Conservation (phyloP, 1,139 yeast species). For the Magnusiomyces sp. region DNA sequence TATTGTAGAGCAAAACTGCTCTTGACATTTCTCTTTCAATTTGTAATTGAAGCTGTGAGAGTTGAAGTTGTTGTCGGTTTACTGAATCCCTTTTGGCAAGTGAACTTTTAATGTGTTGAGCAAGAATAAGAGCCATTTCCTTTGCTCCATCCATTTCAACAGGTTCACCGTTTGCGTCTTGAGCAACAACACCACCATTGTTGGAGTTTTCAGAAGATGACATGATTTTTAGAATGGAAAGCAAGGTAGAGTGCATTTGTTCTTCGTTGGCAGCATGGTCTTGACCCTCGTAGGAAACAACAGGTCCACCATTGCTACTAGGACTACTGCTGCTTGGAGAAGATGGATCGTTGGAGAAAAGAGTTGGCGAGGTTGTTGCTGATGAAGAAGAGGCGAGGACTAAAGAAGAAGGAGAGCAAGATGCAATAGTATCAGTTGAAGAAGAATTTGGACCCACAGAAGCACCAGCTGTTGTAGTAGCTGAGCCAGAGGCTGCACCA, state of each 20-base stretch:
- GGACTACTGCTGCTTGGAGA: too few species aligned
- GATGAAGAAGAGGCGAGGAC: too few species aligned
- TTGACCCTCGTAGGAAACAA: neutral
- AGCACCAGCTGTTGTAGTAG: too few species aligned
- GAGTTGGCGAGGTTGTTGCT: too few species aligned
- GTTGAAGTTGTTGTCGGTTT: conserved; percentile 11
- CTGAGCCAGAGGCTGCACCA: too few species aligned
- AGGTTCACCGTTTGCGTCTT: neutral
- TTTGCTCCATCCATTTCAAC: neutral
- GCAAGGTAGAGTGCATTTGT: conserved; percentile 11
- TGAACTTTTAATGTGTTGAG: conserved; percentile 14
- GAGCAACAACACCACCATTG: neutral
- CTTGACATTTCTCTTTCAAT: conserved; percentile 13
- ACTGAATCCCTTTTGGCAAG: conserved; percentile 14
- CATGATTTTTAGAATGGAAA: conserved; percentile 15
- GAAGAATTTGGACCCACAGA: too few species aligned
- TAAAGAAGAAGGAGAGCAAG: too few species aligned
- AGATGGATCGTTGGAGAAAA: too few species aligned
- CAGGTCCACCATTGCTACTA: too few species aligned
- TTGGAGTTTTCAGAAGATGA: conserved; percentile 5
- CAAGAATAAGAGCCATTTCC: conserved; percentile 13
- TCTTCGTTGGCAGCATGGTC: neutral
- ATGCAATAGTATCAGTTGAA: too few species aligned
- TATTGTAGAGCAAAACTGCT: conserved; percentile 13
- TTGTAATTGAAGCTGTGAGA: conserved; percentile 13